phyloP scores from a whole-genome alignment of 2,329 filamentous ascomycete genomes.

The Stachybotrys elegans region DNA sequence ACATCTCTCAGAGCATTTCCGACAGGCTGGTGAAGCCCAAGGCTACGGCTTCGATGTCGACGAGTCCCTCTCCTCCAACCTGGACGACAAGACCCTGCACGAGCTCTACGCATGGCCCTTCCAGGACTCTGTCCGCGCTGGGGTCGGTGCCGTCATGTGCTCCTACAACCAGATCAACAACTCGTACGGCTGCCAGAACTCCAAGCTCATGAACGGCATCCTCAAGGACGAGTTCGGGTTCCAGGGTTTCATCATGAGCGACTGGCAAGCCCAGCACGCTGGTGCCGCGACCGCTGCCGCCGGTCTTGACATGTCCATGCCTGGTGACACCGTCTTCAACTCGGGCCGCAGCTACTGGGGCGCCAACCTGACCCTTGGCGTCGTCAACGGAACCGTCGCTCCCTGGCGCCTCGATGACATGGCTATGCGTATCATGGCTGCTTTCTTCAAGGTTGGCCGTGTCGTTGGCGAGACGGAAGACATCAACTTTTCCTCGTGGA shows the following conservation, averaged over 20 bases:
- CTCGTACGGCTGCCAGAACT: slow-evolving; percentile 76
- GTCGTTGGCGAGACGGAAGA: slow-evolving; percentile 39
- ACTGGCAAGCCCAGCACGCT: slow-evolving; percentile 73
- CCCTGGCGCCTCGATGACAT: slow-evolving; percentile 89
- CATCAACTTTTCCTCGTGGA: slow-evolving; percentile 90
- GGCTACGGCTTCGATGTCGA: slow-evolving; percentile 53
- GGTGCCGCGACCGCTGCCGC: slow-evolving; percentile 63
- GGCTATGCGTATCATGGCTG: slow-evolving; percentile 75
- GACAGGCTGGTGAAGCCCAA: slow-evolving; percentile 53
- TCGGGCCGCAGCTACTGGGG: slow-evolving; percentile 75
- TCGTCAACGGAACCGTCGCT: slow-evolving; percentile 85
- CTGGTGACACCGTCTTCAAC: slow-evolving; percentile 75
- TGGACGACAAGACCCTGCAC: slow-evolving; percentile 70
- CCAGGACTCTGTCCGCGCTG: slow-evolving; percentile 64
- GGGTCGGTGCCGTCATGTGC: slow-evolving; percentile 60
- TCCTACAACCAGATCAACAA: slow-evolving; percentile 78
- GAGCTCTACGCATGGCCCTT: slow-evolving; percentile 78
- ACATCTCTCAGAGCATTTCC: slow-evolving; percentile 57
- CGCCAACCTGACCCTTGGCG: slow-evolving; percentile 77
- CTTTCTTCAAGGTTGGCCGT: slow-evolving; percentile 62
- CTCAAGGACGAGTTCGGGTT: slow-evolving; percentile 78
- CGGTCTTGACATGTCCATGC: slow-evolving; percentile 85
- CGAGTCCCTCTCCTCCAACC: slow-evolving; percentile 54
- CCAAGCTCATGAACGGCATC: slow-evolving; percentile 67
- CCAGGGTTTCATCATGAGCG: slow-evolving; percentile 75